Base-by-base conservation (phyloP, 495 filamentous ascomycete species). In the Elaphomyces granulatus region DNA sequence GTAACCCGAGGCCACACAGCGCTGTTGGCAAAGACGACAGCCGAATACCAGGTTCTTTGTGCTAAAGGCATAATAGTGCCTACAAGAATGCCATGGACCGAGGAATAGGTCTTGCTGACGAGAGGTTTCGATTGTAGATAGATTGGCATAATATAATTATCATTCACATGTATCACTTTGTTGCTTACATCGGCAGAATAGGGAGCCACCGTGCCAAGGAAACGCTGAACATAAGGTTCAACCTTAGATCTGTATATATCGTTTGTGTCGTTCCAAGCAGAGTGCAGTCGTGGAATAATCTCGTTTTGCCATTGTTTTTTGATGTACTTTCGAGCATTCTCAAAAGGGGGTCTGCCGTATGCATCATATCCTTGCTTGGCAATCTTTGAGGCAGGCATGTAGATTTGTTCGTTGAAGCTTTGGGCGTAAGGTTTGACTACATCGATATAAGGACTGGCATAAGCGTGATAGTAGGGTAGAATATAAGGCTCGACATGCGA, bases 381-480 rank as follows among this genome's bases (percentile, higher is more conserved):
- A 40, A 85, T 70, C 8, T 58, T 64, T 17, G 74, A 69, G 8
- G 69, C 68, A 4, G 83, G 90, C 3, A 71, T 67, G 49, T 81
- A 77, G 10, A 92, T 63, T 16, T 68, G 60, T 38, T 74, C 57
- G 44, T 90, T 74, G 45, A 87, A 54, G 2, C 67, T 63, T 9
- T 76, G 48, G 46, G 81, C 75, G 54, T 94, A 92, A 0, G 87
- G 87, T 21, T 73, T 72, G 18, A 71, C 80, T 17, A 71, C 50
- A n/a, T 86, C 74, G 36, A 94, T 74, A 48, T 94, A 85, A 9
- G 82, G 85, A 2, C 80, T 81, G 4, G 78, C 78, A 49, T 94
- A 94, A 21, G 68, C 51, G 43, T 87, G 64, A 54, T 94, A 96
- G 61, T 94, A 95, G 16, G 92, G 92, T 34, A 75, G 66, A 23